Base-by-base conservation (phyloP, 345 rosid species). In the Syzygium aqueum region DNA sequence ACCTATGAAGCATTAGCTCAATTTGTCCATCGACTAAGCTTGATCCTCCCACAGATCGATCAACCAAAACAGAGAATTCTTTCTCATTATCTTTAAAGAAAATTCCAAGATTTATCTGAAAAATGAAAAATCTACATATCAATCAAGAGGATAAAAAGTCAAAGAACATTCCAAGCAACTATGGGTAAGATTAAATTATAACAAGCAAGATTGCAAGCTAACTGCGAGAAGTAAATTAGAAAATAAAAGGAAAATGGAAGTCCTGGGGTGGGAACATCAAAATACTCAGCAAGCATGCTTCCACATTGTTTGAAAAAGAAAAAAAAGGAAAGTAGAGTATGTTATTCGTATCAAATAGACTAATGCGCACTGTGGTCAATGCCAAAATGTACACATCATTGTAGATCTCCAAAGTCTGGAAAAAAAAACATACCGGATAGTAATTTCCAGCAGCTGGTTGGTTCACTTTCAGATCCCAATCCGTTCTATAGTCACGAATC, bases 1-100 rank as follows among this genome's bases (percentile, higher is more conserved):
- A 96, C 99, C 99, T 93, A 86, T 97, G 99, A 78, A 96, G 99
- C 98, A 97, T 94, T 88, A 97, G 93, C 92, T 96, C 99, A 90
- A 97, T 91, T 92, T 96, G 96, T 88, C 99, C 99, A 89, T 97
- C 99, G 85, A 90, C 94, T 85, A 95, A 57, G 92, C 98, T 95
- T 33, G 99, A 95, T 89, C 99, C 99, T 89, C 98, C 99, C 21
- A 97, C 85, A 50, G 99, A 86, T 87, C 98, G 94, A 91, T 97
- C 99, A 87, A 97, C 97, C 93, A 97, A 89, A 86, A 97, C 95
- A 63, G 99, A 97, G 89, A 97, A 91, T 88, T 97, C 99, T 89
- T 92, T 96, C 87, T 88, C 63, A 87, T 89, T 85, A 89, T 95
- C 99, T 94, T 96, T 92, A 85, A 94, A 84, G 91, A 94, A 97